Evolutionary conservation across 192 early-diverging fungal species (phyloP), one percentile per base, ranked within the genome.

Genomic region (Globomyces pollinis-pini): DNA sequence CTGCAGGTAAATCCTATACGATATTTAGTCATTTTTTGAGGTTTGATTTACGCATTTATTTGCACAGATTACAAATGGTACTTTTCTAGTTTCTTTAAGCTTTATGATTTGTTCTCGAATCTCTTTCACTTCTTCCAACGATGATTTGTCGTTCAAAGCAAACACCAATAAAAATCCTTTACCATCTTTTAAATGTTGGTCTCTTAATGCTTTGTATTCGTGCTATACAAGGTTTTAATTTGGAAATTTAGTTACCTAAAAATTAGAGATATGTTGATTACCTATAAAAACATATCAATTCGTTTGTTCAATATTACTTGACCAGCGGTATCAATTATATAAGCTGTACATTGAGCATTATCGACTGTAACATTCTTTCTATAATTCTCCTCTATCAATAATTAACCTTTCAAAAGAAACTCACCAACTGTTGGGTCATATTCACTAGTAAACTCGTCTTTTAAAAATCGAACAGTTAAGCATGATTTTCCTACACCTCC

Each of bases 401-500:
- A 43, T 57, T 18, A 66, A 64, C 15, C 21, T 13, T 29, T 16
- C 47, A 28, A 33, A n/a, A n/a, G n/a, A n/a, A n/a, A n/a, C n/a
- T n/a, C 57, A 76, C 76, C 76, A 28, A 79, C 74, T 23, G 77
- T 79, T 23, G 77, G 77, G 41, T 79, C 77, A 58, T 81, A 81
- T 28, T 81, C 79, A 56, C 65, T 73, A 31, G 71, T 69, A 38
- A 81, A 81, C 50, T 79, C 77, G 62, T 81, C 77, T 51, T 79
- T 79, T 20, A 81, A 62, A 51, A 79, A 81, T 39, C 79, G 71
- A 1, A 79, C 72, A 26, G 79, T 81, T 51, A 81, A 47, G 65
- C 77, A 79, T 12, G 79, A 81, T 47, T 81, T 81, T 24, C 79
- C 79, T 24, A 81, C 79, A 70, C 79, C 79, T 44, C 79, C 79